phyloP scores from a whole-genome alignment of 176 grass and related monocot species.

The Musa beccarii region DNA sequence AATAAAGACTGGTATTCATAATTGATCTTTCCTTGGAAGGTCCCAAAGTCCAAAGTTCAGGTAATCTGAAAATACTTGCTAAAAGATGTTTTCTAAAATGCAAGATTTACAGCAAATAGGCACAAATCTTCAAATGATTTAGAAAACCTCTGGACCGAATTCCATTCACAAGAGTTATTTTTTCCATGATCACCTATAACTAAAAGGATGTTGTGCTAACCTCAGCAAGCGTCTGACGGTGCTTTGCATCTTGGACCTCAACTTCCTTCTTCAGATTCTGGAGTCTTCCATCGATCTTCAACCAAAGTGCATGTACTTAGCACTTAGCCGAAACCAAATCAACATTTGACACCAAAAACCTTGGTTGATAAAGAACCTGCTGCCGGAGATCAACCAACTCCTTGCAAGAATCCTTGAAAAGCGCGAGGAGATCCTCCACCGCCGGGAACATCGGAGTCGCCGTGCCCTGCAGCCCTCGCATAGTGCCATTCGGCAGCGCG shows the following conservation, averaged over 20 bases:
- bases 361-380: conserved; percentile 40
- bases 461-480: conserved; percentile 21
- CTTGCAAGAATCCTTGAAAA: conserved; percentile 99
- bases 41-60: not conserved
- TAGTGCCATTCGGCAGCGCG: conserved; percentile 19
- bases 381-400: conserved; percentile 84
- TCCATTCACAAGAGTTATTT: not conserved
- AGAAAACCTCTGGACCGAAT: not conserved
- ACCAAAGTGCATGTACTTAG: conserved; percentile 3
- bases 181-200: not conserved
- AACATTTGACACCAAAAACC: not conserved
- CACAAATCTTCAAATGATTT: not conserved
- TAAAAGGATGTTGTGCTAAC: conserved; percentile 27
- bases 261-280: conserved; percentile 96
- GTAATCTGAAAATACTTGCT: not conserved
- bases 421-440: conserved; percentile 72
- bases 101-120: not conserved
- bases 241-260: conserved; percentile 70
- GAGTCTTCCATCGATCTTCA: conserved; percentile 86
- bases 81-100: not conserved
- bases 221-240: conserved; percentile 81
- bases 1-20: no score
- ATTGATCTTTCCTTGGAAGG: not conserved
- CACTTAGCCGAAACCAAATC: not conserved
- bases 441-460: conserved; percentile 67